Evolutionary conservation across 2,329 filamentous ascomycete genomes (phyloP).

Genomic region (Aspergillus sp.): DNA sequence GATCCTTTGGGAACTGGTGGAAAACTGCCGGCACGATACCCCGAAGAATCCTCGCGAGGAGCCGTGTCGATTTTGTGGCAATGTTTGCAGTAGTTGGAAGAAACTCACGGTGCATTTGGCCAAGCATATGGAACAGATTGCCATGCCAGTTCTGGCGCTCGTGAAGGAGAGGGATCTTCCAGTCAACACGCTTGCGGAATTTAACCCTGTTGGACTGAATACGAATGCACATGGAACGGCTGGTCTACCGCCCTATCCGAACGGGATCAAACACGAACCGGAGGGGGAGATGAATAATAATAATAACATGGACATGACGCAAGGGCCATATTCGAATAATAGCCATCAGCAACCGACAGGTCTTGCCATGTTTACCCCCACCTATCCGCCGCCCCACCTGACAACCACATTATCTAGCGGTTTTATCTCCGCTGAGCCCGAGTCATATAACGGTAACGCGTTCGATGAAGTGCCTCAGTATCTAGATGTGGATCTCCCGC

Average conservation of each 20-base stretch:
- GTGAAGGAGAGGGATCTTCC: constrained; percentile 39
- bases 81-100: constrained; percentile 79
- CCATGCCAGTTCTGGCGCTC: constrained; percentile 66
- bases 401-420: constrained; percentile 16
- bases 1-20: constrained; percentile 71
- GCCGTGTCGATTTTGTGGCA: constrained; percentile 82
- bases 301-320: no score
- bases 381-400: constrained; percentile 11
- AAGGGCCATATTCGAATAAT: no score
- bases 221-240: constrained; percentile 4
- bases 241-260: constrained; percentile 6
- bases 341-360: no score
- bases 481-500: constrained; percentile 1
- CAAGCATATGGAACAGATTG: constrained; percentile 91
- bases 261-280: constrained; percentile 3
- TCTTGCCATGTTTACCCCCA: constrained; percentile 5
- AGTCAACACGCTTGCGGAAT: constrained; percentile 5
- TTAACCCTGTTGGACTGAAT: constrained; percentile 4
- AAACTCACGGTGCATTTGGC: constrained; percentile 89
- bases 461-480: constrained; percentile 10
- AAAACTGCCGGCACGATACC: constrained; percentile 71
- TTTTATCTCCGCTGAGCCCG: constrained; percentile 23
- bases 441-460: constrained; percentile 14
- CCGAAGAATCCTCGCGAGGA: constrained; percentile 63
- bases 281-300: constrained; percentile 5